Conservation (phyloP, 805 yeast genomes). For the Yarrowia divulgata region DNA sequence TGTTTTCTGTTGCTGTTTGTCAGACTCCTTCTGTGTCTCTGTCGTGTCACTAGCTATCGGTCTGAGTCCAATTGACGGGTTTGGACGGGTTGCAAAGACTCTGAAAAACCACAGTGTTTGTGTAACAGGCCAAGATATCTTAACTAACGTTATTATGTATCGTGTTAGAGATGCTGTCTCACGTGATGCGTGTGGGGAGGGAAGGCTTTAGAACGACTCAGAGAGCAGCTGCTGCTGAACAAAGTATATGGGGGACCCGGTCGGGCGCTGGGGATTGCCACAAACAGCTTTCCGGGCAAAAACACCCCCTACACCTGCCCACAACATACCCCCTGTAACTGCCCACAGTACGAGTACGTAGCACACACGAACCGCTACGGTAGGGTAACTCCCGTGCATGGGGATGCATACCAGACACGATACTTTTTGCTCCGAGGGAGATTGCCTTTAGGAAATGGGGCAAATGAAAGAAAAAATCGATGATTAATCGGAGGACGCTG, state of each 20-base stretch:
- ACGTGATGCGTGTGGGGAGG: slow-evolving; percentile 16
- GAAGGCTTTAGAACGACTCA: background rate
- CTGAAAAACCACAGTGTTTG: background rate
- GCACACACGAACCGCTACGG: background rate
- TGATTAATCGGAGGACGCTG: no score
- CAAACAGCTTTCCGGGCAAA: no score
- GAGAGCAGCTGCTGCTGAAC: background rate
- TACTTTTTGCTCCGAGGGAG: background rate
- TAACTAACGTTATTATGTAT: slow-evolving; percentile 26
- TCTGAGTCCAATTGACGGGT: background rate
- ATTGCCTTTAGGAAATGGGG: slow-evolving; percentile 2
- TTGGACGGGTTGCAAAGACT: no score
- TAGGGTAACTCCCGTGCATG: background rate
- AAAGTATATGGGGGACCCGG: no score
- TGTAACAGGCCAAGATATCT: background rate
- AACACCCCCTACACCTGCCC: no score
- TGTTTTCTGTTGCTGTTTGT: no score
- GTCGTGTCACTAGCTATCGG: background rate
- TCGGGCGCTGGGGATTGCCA: no score
- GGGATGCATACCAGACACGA: background rate
- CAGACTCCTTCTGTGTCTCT: background rate
- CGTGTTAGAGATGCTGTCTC: slow-evolving; percentile 12
- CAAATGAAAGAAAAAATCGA: no score
- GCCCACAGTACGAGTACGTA: no score
- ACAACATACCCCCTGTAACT: background rate